Evolutionary conservation across 805 yeast genomes (phyloP).

Genomic region (Metschnikowia koreensis): DNA sequence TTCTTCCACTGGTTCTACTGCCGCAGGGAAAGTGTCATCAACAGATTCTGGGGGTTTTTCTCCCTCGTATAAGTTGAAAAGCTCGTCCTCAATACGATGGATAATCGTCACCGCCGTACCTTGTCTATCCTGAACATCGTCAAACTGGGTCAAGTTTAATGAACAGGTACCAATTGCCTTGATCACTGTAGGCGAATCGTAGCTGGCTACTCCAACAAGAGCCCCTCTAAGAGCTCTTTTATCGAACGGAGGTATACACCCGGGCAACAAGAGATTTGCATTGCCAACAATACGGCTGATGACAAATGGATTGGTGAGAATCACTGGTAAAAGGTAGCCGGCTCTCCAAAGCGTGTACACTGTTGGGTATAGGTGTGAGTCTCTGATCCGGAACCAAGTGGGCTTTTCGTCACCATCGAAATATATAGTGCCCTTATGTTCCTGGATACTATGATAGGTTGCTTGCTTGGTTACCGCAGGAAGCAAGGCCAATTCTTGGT

Average conservation of each 20-base stretch:
- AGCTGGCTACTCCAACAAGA: slow-evolving; percentile 70
- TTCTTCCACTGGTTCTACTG: neutral
- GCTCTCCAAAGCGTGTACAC: slow-evolving; percentile 68
- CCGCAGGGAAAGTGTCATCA: slow-evolving; percentile 3
- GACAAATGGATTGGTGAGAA: slow-evolving; percentile 72
- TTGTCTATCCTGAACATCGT: slow-evolving; percentile 53
- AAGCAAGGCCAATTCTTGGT: slow-evolving; percentile 40
- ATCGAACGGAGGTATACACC: slow-evolving; percentile 63
- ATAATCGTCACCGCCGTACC: slow-evolving; percentile 78
- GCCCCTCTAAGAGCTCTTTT: slow-evolving; percentile 45
- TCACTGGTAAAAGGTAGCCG: slow-evolving; percentile 63
- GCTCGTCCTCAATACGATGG: slow-evolving; percentile 68
- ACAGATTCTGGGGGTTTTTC: slow-evolving; percentile 23
- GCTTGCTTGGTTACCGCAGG: slow-evolving; percentile 62
- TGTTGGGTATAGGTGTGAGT: slow-evolving; percentile 62
- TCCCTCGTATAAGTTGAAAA: slow-evolving; percentile 53
- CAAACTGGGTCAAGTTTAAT: slow-evolving; percentile 44
- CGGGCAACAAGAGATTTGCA: slow-evolving; percentile 79
- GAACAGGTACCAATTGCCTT: slow-evolving; percentile 70
- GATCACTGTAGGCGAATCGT: slow-evolving; percentile 56
- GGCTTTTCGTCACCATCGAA: slow-evolving; percentile 66
- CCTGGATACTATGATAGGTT: slow-evolving; percentile 53
- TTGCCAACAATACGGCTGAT: slow-evolving; percentile 70
- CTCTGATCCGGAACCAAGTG: slow-evolving; percentile 65
- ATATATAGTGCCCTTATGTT: slow-evolving; percentile 59